These are phyloP conservation scores for Mortierella sp. DNA, from an alignment of 371 early-diverging fungal species.

Conservation along the genomic window DNA sequence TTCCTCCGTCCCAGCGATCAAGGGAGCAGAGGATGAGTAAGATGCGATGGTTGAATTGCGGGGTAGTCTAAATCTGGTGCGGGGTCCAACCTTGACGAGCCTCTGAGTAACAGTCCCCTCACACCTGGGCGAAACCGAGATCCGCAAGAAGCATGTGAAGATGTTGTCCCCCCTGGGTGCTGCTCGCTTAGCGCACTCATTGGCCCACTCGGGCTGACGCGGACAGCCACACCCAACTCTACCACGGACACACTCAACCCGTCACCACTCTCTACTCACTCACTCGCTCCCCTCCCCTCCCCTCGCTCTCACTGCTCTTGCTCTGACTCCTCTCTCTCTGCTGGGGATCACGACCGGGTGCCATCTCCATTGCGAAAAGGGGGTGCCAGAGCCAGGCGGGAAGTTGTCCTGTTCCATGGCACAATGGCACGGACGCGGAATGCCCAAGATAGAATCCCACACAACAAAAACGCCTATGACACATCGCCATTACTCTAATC, in stretches of 20 bases:
- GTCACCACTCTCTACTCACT: not conserved
- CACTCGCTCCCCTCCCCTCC: not conserved
- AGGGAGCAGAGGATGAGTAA: not conserved
- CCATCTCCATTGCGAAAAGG: not conserved
- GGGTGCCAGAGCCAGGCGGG: not conserved
- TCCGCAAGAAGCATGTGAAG: constrained; percentile 11
- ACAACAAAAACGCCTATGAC: constrained; percentile 2
- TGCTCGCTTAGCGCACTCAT: constrained; percentile 22
- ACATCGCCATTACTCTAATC: not conserved
- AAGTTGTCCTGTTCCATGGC: not conserved
- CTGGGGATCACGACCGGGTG: no score
- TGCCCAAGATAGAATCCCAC: constrained; percentile 5
- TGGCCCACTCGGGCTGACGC: constrained; percentile 2
- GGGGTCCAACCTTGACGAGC: not conserved
- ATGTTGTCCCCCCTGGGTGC: not conserved
- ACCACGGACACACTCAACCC: not conserved
- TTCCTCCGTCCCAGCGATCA: no score
- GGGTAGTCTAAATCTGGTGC: not conserved
- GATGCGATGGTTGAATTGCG: not conserved
- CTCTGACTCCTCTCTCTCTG: no score
- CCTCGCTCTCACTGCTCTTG: no score
- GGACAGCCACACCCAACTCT: constrained; percentile 8
- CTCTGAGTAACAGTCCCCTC: not conserved
- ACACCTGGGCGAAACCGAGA: not conserved
- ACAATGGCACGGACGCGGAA: constrained; percentile 11